Evolutionary conservation across 1,284 basidiomycete genomes (phyloP).

Genomic region (Trichosporon faecale): DNA sequence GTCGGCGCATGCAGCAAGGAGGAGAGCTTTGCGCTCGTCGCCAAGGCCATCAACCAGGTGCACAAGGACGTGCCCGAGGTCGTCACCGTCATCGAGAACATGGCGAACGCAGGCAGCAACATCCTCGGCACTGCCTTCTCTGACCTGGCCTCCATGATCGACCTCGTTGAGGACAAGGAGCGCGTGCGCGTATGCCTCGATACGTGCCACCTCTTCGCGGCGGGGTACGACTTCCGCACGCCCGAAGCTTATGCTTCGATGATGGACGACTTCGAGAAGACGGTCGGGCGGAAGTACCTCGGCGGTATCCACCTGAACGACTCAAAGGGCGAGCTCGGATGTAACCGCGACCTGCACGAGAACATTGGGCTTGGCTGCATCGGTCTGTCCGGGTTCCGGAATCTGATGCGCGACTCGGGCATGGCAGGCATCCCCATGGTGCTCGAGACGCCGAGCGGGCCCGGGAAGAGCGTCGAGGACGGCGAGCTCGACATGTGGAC

Average conservation of each 20-base stretch:
- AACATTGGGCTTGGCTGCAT: constrained; percentile 79
- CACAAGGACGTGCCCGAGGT: constrained; percentile 66
- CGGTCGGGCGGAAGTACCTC: constrained; percentile 69
- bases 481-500: constrained; percentile 63
- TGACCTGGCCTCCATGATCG: constrained; percentile 68
- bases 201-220: constrained; percentile 80
- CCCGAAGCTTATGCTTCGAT: constrained; percentile 46
- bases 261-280: constrained; percentile 62
- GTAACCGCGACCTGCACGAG: constrained; percentile 73
- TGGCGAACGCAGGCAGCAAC: constrained; percentile 75
- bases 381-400: constrained; percentile 63
- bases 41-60: constrained; percentile 70
- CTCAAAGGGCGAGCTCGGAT: constrained; percentile 64
- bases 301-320: constrained; percentile 82
- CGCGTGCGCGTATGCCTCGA: constrained; percentile 80
- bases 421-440: constrained; percentile 70
- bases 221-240: constrained; percentile 76
- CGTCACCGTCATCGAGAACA: constrained; percentile 76
- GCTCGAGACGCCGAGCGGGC: constrained; percentile 66
- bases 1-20: constrained; percentile 65
- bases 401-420: constrained; percentile 67
- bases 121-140: constrained; percentile 70
- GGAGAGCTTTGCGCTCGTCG: constrained; percentile 65
- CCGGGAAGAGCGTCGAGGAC: constrained; percentile 28
- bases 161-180: constrained; percentile 67